Base-by-base conservation (phyloP, 108 stramenopile genomes). In the Discostella stelligeroides region DNA sequence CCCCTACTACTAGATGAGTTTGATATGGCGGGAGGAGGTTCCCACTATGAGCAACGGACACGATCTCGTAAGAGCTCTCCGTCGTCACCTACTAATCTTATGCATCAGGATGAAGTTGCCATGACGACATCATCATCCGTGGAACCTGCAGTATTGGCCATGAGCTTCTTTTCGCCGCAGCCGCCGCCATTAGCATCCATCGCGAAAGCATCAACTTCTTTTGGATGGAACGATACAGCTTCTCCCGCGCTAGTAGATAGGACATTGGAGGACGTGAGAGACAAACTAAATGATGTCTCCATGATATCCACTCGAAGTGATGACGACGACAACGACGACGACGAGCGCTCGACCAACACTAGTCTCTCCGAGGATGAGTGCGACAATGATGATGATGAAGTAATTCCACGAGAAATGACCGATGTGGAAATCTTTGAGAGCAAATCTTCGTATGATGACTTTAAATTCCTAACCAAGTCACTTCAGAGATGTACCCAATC, bases 361-460 rank as follows among this genome's bases (percentile, higher is more conserved):
- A 43, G 47, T 12, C 27, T 38, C 23, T 64, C 70, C 41, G 43
- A 65, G 0, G 66, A 68, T 34, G 57, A 60, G 4, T 57, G 30
- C 21, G 66, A 47, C 43, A 66, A 68, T 20, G 48, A 43, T 5
- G 62, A 41, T n/a, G 27, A 27, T 13, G 42, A 30, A 23, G 59
- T 24, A 29, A 34, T 20, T 8, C 47, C 30, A 28, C 39, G 46
- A 34, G 60, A 64, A 60, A 21, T 70, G 54, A 70, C 68, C 9
- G 73, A 80, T 28, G 67, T 28, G 24, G 79, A 80, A 24, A 65
- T 80, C 24, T 80, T 87, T 38, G 61, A 80, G 23, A 53, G 70
- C 20, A 92, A 88, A 74, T 71, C 88, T 10, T 88, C 87, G 9
- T 76, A 79, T 42, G 76, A 88, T 2, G 91, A 91, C 63, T 55